Conservation (phyloP, 2,329 filamentous ascomycete species). For the Ophiocordyceps camponoti-leonardi region DNA sequence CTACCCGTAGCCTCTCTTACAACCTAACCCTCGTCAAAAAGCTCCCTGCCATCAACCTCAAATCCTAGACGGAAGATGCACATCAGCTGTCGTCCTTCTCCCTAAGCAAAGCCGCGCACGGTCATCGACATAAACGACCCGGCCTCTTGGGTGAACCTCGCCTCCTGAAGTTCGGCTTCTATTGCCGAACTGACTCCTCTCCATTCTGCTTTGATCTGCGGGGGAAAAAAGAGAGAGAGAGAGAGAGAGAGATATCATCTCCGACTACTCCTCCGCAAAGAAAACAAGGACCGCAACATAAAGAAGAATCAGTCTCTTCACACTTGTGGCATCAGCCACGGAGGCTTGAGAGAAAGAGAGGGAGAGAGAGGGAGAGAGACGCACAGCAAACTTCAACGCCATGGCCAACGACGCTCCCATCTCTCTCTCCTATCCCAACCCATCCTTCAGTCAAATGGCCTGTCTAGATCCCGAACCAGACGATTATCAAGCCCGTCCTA, state of each 20-base stretch:
- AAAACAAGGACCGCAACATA: background rate
- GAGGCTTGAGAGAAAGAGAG: too few relatives aligned
- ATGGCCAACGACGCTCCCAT: constrained; percentile 1
- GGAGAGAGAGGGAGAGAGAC: background rate
- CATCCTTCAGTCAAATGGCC: constrained; percentile 8
- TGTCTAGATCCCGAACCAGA: background rate
- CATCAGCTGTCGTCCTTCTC: too few relatives aligned
- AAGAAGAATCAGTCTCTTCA: background rate
- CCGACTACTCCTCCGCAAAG: background rate
- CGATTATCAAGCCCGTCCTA: background rate
- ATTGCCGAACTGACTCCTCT: too few relatives aligned
- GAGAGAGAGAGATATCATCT: too few relatives aligned
- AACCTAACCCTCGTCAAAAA: background rate
- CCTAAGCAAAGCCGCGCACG: too few relatives aligned
- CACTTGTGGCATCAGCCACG: background rate
- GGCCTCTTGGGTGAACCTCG: too few relatives aligned
- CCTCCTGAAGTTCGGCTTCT: too few relatives aligned
- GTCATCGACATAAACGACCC: too few relatives aligned
- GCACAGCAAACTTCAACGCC: background rate
- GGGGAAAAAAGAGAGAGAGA: too few relatives aligned
- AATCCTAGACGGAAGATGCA: background rate
- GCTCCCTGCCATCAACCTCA: background rate
- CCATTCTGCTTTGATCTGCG: background rate
- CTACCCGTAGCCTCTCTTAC: too few relatives aligned
- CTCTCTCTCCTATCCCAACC: constrained; percentile 8